phyloP scores from a whole-genome alignment of 2,329 filamentous ascomycete genomes.

The Fusarium redolens region DNA sequence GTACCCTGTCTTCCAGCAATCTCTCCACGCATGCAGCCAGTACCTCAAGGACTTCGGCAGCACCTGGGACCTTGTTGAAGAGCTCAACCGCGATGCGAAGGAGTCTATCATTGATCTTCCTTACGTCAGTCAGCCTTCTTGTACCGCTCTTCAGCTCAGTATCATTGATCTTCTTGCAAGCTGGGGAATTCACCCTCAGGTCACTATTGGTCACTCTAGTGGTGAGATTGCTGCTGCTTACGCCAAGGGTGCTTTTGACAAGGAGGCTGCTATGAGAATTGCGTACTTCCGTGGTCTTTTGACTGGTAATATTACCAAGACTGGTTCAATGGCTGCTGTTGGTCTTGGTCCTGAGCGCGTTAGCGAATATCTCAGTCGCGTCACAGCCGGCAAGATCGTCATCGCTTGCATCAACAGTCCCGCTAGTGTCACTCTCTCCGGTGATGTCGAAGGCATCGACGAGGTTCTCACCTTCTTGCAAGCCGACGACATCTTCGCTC shows the following conservation, averaged over 20 bases:
- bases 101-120: background rate
- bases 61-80: background rate
- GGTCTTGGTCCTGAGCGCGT: background rate
- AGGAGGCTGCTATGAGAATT: background rate
- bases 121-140: background rate
- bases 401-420: background rate
- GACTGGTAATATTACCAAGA: background rate
- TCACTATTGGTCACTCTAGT: background rate
- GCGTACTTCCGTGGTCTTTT: background rate
- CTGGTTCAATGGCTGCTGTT: background rate
- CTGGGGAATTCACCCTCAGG: background rate
- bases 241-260: background rate
- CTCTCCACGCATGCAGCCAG: background rate
- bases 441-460: background rate
- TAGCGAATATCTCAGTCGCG: background rate
- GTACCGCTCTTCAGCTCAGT: background rate
- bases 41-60: background rate
- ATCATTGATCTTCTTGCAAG: background rate
- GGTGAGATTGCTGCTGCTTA: conserved; percentile 2
- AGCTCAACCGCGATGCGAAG: background rate
- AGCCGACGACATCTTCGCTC: background rate
- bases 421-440: background rate
- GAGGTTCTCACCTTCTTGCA: background rate
- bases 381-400: background rate
- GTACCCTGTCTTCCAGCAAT: background rate